phyloP scores from a whole-genome alignment of 352 stramenopile genomes.

The Phytophthora vignae region DNA sequence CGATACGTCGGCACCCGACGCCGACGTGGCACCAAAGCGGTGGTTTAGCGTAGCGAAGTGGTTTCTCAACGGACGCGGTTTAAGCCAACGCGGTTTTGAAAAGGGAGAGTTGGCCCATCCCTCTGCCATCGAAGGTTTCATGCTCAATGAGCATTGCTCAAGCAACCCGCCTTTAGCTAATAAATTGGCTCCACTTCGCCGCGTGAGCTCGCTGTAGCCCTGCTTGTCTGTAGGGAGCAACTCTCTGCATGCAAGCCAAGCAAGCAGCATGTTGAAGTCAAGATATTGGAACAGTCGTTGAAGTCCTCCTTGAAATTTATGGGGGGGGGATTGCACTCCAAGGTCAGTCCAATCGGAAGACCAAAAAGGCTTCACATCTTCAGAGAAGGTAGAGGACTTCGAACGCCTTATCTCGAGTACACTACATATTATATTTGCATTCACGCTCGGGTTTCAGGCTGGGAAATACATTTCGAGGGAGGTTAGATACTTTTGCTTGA shows the following conservation, averaged over 20 bases:
- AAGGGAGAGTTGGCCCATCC: not conserved
- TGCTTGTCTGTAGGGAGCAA: not conserved
- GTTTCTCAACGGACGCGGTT: conserved; percentile 21
- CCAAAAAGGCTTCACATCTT: not conserved
- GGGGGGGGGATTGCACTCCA: not conserved
- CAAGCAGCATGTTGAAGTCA: conserved; percentile 1
- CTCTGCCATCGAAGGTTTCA: conserved; percentile 20
- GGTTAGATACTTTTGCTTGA: not conserved
- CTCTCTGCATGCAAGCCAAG: not conserved
- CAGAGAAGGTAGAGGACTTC: not conserved
- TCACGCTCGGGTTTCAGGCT: not conserved
- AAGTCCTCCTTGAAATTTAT: not conserved
- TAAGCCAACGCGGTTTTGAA: not conserved
- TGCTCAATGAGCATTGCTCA: not conserved
- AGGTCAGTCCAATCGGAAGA: not conserved
- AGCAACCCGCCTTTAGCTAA: not conserved
- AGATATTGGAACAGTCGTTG: not conserved
- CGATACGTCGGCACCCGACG: not conserved
- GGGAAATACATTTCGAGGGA: not conserved
- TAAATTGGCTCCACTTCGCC: not conserved
- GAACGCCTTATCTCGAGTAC: not conserved
- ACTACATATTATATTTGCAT: not conserved
- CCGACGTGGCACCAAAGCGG: not conserved
- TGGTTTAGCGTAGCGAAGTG: not conserved
- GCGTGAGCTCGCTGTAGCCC: not conserved